phyloP scores from a whole-genome alignment of 1,139 yeast genomes.

The Pichia sp. region DNA sequence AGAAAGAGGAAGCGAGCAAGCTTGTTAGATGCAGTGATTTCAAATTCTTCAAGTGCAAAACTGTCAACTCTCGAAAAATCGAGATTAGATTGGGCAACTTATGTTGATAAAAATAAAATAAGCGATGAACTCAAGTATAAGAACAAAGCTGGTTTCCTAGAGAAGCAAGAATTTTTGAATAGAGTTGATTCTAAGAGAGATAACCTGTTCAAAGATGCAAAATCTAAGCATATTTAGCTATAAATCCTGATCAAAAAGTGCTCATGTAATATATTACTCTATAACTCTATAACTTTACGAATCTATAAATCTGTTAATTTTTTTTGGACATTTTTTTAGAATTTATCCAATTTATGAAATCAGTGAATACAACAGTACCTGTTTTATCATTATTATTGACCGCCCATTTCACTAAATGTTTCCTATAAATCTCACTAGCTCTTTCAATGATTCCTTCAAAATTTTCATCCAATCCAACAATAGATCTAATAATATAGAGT shows the following conservation, averaged over 20 bases:
- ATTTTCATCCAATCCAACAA: slow-evolving; percentile 29
- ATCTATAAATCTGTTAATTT: neutral
- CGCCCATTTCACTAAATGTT: slow-evolving; percentile 58
- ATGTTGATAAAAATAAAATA: slow-evolving; percentile 81
- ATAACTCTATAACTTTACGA: neutral
- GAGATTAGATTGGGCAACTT: slow-evolving; percentile 90
- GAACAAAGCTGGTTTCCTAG: slow-evolving; percentile 76
- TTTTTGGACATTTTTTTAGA: slow-evolving; percentile 28
- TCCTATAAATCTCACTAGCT: slow-evolving; percentile 51
- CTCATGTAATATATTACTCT: neutral
- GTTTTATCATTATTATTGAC: slow-evolving; percentile 39
- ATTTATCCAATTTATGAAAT: slow-evolving; percentile 73
- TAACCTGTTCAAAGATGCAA: slow-evolving; percentile 11
- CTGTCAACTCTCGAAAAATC: slow-evolving; percentile 89
- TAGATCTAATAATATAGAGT: slow-evolving; percentile 52
- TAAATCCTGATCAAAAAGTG: neutral
- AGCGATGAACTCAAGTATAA: slow-evolving; percentile 72
- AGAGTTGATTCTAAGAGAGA: slow-evolving; percentile 46
- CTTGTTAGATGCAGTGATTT: slow-evolving; percentile 61
- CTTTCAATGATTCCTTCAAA: slow-evolving; percentile 26
- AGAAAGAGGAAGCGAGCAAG: slow-evolving; percentile 61
- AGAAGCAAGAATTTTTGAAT: slow-evolving; percentile 81
- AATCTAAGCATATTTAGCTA: slow-evolving; percentile 4
- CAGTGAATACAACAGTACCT: slow-evolving; percentile 60
- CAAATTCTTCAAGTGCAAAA: slow-evolving; percentile 55